phyloP scores from a whole-genome alignment of 2,329 filamentous ascomycete species.

The Diplodia intermedia region DNA sequence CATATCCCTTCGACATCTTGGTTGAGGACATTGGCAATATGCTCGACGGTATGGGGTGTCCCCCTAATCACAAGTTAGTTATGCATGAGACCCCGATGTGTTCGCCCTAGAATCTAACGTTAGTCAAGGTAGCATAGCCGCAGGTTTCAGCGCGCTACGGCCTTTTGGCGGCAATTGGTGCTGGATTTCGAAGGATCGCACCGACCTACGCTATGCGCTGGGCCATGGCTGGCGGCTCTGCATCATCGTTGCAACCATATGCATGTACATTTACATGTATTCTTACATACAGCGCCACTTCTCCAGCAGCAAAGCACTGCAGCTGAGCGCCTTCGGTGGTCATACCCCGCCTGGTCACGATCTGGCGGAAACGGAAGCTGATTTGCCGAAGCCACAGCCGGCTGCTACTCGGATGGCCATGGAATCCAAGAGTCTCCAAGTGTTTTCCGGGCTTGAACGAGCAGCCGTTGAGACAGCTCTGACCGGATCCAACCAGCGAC shows the following conservation, averaged over 20 bases:
- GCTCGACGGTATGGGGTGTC: constrained; percentile 51
- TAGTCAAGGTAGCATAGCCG: constrained; percentile 23
- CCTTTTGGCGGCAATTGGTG: constrained; percentile 59
- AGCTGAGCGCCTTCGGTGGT: background rate
- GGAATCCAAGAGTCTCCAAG: background rate
- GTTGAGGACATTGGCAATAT: constrained; percentile 44
- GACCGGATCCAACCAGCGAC: background rate
- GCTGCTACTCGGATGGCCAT: background rate
- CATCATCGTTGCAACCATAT: constrained; percentile 52
- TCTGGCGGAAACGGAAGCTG: background rate
- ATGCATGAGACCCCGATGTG: too few relatives aligned
- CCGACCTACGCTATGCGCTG: constrained; percentile 53
- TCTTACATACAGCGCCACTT: constrained; percentile 40
- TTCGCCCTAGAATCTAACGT: background rate
- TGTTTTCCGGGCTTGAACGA: background rate
- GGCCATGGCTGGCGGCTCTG: constrained; percentile 56
- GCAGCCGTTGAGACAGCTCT: constrained; percentile 5
- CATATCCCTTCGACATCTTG: constrained; percentile 44
- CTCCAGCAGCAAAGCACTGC: constrained; percentile 7
- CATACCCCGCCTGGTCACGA: background rate
- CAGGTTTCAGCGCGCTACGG: constrained; percentile 37
- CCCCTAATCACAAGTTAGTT: constrained; percentile 48
- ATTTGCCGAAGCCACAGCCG: background rate
- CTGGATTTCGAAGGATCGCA: constrained; percentile 52
- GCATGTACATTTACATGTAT: constrained; percentile 55